Conservation (phyloP, 805 yeast species). For the Candida tammaniensis region DNA sequence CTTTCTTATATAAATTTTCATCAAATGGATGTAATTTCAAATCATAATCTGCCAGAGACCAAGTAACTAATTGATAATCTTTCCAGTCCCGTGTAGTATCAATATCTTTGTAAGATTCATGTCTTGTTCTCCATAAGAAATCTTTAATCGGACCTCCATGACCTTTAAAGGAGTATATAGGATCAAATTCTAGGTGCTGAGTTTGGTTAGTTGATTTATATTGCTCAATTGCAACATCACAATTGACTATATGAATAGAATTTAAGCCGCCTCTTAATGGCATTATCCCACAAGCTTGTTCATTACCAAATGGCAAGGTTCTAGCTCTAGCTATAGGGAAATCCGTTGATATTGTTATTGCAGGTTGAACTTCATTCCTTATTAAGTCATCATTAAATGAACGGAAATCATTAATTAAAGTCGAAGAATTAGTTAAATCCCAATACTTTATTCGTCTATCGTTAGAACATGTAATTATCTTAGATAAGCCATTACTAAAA, state of each 20-base stretch:
- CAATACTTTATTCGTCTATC: conserved; percentile 81
- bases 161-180: conserved; percentile 67
- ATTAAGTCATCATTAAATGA: conserved; percentile 14
- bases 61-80: conserved; percentile 88
- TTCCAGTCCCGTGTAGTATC: conserved; percentile 57
- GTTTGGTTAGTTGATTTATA: conserved; percentile 25
- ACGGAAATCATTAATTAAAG: conserved; percentile 16
- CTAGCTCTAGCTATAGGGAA: conserved; percentile 91
- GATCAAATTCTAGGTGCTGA: conserved; percentile 29
- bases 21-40: conserved; percentile 73
- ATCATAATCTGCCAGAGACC: conserved; percentile 84
- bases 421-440: conserved; percentile 47
- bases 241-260: conserved; percentile 54
- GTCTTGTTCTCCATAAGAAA: conserved; percentile 74
- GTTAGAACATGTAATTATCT: conserved; percentile 78
- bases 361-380: conserved; percentile 36
- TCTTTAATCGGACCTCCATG: conserved; percentile 85
- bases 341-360: conserved; percentile 60
- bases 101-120: conserved; percentile 43
- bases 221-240: conserved; percentile 31
- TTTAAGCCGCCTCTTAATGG: conserved; percentile 86
- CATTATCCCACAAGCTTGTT: conserved; percentile 75
- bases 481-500: conserved; percentile 60
- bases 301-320: conserved; percentile 80
- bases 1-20: conserved; percentile 32